Evolutionary conservation across 192 early-diverging fungal genomes (phyloP).

Genomic region (Podila epigama): DNA sequence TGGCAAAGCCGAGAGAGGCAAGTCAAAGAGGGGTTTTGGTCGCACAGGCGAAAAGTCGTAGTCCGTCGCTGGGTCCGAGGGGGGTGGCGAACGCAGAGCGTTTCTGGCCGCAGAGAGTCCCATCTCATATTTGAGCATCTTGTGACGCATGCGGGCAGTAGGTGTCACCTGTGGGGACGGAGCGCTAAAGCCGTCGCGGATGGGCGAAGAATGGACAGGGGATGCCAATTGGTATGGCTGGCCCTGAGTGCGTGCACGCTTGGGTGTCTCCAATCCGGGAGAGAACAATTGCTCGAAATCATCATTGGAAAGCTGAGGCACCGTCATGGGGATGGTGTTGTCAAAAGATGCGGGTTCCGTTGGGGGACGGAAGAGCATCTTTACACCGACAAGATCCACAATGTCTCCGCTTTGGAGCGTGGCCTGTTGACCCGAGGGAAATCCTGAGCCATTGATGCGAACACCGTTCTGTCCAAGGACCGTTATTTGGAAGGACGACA

Average conservation of each 20-base stretch:
- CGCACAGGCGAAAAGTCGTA: constrained; percentile 22
- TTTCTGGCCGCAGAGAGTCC: constrained; percentile 7
- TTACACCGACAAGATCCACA: constrained; percentile 58
- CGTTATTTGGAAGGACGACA: constrained; percentile 43
- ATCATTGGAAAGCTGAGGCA: background rate
- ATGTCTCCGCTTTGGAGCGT: constrained; percentile 43
- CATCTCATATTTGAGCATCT: constrained; percentile 28
- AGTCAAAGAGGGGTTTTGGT: constrained; percentile 8
- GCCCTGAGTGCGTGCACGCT: background rate
- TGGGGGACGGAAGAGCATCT: constrained; percentile 50
- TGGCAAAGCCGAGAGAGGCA: constrained; percentile 7
- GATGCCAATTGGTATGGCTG: constrained; percentile 16
- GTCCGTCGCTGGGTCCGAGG: constrained; percentile 25
- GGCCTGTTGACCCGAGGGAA: constrained; percentile 44
- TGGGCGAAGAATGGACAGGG: constrained; percentile 24
- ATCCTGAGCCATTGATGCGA: constrained; percentile 50
- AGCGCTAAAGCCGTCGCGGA: constrained; percentile 1
- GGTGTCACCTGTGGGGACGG: constrained; percentile 17
- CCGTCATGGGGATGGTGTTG: background rate
- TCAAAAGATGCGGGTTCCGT: constrained; percentile 1
- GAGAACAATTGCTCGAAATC: constrained; percentile 1
- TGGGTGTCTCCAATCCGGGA: constrained; percentile 12
- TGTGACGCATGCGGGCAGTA: constrained; percentile 39
- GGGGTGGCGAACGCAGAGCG: constrained; percentile 9
- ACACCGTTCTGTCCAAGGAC: constrained; percentile 60